Percentiles rank a stretch among this genome's conserved stretches.
Conservation (phyloP, 2,329 filamentous ascomycete genomes). For the Colletotrichum sp. region DNA sequence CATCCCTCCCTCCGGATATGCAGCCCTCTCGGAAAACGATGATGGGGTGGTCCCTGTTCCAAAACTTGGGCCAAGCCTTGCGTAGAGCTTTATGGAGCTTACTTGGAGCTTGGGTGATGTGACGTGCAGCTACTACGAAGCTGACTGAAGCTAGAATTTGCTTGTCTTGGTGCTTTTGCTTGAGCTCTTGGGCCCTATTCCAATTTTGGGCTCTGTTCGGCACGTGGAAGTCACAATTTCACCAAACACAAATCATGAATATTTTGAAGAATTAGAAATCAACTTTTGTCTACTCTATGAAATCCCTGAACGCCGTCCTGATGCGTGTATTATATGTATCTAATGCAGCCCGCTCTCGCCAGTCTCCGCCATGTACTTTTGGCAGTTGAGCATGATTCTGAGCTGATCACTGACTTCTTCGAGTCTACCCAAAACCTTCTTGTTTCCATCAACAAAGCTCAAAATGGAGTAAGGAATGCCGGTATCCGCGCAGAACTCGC, state of each 20-base stretch:
- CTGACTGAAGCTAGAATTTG: background rate
- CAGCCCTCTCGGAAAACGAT: background rate
- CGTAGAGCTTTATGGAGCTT: background rate
- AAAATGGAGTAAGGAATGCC: slow-evolving; percentile 67
- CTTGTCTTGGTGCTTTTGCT: background rate
- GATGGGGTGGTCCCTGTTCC: background rate
- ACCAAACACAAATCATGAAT: background rate
- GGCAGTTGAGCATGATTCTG: slow-evolving; percentile 62
- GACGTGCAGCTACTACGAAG: background rate
- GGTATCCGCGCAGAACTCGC: slow-evolving; percentile 69
- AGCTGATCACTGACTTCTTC: slow-evolving; percentile 67
- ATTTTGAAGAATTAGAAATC: background rate
- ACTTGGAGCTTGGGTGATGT: background rate
- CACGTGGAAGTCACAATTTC: background rate
- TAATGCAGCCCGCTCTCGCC: slow-evolving; percentile 47
- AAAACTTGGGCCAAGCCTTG: background rate
- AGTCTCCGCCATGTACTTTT: slow-evolving; percentile 53
- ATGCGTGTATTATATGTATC: background rate
- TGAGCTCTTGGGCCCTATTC: background rate
- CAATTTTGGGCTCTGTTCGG: accelerated
- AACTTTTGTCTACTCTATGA: slow-evolving; percentile 16
- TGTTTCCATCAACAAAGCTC: slow-evolving; percentile 68
- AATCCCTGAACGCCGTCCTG: background rate
- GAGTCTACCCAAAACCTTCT: slow-evolving; percentile 51
- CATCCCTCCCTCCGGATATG: background rate